A percentile compares a stretch with the other conserved stretches of the same genome.
These are phyloP conservation scores for Aureobasidium sp. DNA, from an alignment of 2,329 filamentous ascomycete species.

Conservation along the genomic window DNA sequence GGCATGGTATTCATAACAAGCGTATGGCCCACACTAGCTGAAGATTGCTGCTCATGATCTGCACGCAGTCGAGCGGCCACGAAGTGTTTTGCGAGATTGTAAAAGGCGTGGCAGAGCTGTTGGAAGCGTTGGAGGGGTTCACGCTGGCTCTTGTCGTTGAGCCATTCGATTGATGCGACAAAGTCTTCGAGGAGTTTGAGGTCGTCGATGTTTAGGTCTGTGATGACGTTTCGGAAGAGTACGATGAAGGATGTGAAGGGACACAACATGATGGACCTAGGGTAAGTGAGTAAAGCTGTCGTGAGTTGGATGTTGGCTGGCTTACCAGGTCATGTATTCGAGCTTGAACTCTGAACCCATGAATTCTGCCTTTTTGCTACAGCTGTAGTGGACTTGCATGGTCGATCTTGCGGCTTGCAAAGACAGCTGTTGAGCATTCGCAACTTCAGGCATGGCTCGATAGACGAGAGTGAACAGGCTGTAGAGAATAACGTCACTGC, in stretches of 20 bases:
- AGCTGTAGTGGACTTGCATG: conserved; percentile 5
- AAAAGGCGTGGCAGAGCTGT: conserved; percentile 20
- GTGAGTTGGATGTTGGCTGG: not conserved
- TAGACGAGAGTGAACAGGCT: conserved; percentile 11
- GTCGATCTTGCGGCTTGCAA: conserved; percentile 5
- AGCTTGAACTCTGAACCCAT: not conserved
- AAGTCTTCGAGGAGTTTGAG: conserved; percentile 18
- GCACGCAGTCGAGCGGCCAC: conserved; percentile 11
- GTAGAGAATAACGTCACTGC: conserved; percentile 2
- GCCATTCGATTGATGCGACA: conserved; percentile 16
- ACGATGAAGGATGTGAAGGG: conserved; percentile 54
- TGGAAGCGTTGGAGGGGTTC: conserved; percentile 14
- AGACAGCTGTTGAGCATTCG: not conserved
- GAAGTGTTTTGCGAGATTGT: conserved; percentile 18
- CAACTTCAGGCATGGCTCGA: conserved; percentile 1
- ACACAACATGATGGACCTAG: conserved; percentile 34
- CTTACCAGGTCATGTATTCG: conserved; percentile 3
- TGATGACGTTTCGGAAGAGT: conserved; percentile 37
- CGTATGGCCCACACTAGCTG: not conserved
- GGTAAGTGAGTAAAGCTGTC: not conserved
- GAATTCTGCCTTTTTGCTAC: not conserved
- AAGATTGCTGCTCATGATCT: not conserved
- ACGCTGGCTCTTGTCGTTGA: not conserved
- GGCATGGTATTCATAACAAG: not conserved
- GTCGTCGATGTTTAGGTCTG: conserved; percentile 17